Evolutionary conservation across 352 stramenopile genomes (phyloP).

Genomic region (Phytophthora pini): DNA sequence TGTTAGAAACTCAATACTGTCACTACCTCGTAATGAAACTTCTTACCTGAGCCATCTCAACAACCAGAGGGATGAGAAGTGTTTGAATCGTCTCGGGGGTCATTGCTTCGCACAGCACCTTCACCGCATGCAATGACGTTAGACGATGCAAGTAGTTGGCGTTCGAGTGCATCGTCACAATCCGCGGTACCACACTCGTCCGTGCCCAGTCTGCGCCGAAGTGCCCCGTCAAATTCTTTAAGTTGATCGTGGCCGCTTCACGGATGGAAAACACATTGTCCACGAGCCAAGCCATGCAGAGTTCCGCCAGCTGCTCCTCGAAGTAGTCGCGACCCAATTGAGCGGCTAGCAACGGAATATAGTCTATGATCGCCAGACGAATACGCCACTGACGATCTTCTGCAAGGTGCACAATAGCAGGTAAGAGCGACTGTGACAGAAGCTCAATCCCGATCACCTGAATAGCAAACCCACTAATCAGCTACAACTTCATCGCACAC

Average conservation of each 20-base stretch:
- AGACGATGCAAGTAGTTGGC: slow-evolving; percentile 95
- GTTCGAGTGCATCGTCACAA: slow-evolving; percentile 94
- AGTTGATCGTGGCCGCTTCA: slow-evolving; percentile 95
- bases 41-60: slow-evolving; percentile 90
- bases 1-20: neutral
- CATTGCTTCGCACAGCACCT: slow-evolving; percentile 82
- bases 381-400: slow-evolving; percentile 99
- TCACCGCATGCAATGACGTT: slow-evolving; percentile 91
- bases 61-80: slow-evolving; percentile 92
- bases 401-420: slow-evolving; percentile 97
- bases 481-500: no score
- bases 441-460: slow-evolving; percentile 97
- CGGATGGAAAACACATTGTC: slow-evolving; percentile 98
- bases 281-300: slow-evolving; percentile 97
- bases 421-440: slow-evolving; percentile 96
- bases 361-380: slow-evolving; percentile 98
- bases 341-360: slow-evolving; percentile 96
- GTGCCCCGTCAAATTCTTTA: slow-evolving; percentile 93
- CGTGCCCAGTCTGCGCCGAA: slow-evolving; percentile 97
- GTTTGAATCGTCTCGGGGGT: slow-evolving; percentile 78
- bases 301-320: slow-evolving; percentile 92
- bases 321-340: slow-evolving; percentile 97
- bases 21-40: neutral
- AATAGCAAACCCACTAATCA: neutral
- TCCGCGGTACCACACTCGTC: slow-evolving; percentile 94